Base-by-base conservation (phyloP, 345 rosid species). In the Salix brachista region DNA sequence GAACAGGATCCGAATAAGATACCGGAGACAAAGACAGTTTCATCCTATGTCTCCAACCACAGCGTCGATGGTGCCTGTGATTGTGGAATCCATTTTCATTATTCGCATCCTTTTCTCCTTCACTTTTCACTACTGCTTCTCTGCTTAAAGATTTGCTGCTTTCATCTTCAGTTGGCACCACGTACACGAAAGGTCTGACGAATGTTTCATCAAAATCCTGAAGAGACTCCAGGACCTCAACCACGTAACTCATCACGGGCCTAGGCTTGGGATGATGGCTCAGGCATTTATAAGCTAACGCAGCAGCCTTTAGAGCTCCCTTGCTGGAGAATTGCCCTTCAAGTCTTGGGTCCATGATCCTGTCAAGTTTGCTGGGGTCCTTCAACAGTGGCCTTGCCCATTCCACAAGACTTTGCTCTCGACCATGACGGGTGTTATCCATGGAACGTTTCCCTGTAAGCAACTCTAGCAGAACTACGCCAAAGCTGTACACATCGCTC, bases 401-500 rank as follows among this genome's bases (percentile, higher is more conserved):
- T 74, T 81, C 90, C 14, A 87, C 91, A 0, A 94, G 91, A 77
- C 85, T 87, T 70, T 86, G 91, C 73, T 83, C 89, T 67, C 83
- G 75, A 21, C 87, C 70, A 26, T 84, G 79, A 3, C 97, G 87
- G 1, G 71, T 84, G 32, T 66, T 89, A 73, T 90, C 96, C 81
- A 92, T 37, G 0, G 97, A 81, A 37, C 86, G 81, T 79, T 73
- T 90, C 0, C 93, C 97, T 0, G 91, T 87, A 34, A 93, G 69
- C 36, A 91, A 78, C 72, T 93, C 97, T 18, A 93, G 37, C 52
- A 93, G 75, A 69, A 91, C 97, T 0, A 85, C 97, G 36, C 97
- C 97, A 28, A 91, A 93, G 73, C 97, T 84, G 67, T 86, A 93
- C 56, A 90, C 93, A 30, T 91, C 94, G 36, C 91, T 93, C 89